Percentiles rank a stretch among this genome's conserved stretches.
These are phyloP conservation scores for Apophysomyces ossiformis DNA, from an alignment of 371 early-diverging fungal genomes.

Conservation along the genomic window DNA sequence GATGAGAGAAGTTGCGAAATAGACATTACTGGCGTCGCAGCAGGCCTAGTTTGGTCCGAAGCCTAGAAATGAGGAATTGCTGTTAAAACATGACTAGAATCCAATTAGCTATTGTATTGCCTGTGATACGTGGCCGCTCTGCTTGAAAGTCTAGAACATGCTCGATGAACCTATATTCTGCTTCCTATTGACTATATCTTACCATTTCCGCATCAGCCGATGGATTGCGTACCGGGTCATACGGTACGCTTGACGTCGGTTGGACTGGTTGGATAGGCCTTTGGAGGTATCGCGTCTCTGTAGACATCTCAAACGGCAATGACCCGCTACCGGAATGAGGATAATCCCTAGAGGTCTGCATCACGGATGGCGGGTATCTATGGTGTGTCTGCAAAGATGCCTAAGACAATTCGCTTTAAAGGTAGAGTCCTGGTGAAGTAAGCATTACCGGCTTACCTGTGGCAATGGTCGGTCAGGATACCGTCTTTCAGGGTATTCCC, in stretches of 20 bases:
- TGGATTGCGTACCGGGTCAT: conserved; percentile 6
- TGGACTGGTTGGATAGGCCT: background rate
- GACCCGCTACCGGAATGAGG: background rate
- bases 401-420: background rate
- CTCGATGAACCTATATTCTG: background rate
- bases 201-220: conserved; percentile 2
- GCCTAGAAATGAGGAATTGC: background rate
- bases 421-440: conserved; percentile 3
- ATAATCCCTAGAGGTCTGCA: conserved; percentile 12
- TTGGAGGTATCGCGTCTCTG: conserved; percentile 9
- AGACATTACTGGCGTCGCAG: conserved; percentile 48
- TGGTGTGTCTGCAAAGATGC: background rate
- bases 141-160: background rate
- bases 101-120: background rate
- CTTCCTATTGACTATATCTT: background rate
- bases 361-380: conserved; percentile 2
- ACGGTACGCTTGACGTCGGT: background rate
- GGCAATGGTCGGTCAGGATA: conserved; percentile 13
- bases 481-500: conserved; percentile 20
- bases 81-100: background rate
- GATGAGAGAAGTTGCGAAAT: conserved; percentile 50
- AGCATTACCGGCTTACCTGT: background rate
- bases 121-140: conserved; percentile 5
- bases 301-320: background rate
- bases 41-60: conserved; percentile 13